Evolutionary conservation across 306 rosid genomes (phyloP), one percentile per base, ranked within the genome.

Genomic region (Myrica gale): DNA sequence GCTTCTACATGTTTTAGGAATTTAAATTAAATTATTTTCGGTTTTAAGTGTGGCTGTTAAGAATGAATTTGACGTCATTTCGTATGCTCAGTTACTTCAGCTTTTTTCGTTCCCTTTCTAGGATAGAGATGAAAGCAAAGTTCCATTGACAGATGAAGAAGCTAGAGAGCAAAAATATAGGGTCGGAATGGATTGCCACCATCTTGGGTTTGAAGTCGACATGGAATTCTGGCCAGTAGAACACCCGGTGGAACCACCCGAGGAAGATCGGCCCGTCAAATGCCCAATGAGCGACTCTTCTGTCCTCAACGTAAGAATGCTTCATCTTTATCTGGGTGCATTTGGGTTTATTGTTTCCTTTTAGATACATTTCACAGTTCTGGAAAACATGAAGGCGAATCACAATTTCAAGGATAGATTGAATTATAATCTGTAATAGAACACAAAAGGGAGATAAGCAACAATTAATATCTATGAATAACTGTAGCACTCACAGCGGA

Each of bases 251-350:
- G 97, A 95, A 82, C 98, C 98, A 48, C 84, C 87, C 0, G 96
- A 95, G 82, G 96, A 95, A 86, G 98, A 95, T 80, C 93, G 82
- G 74, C 98, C 98, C 0, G 97, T 95, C 56, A 88, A 86, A 85
- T 95, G 98, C 76, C 98, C 98, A 47, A 90, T 95, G 92, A 96
- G 97, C 0, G 86, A 88, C 76, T 87, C 97, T 78, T 85, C 98
- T 1, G 85, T 95, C 26, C 81, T 90, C 79, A 82, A 88, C 69
- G 97, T 94, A 81, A 86, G 91, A 80, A 72, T 54, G 37, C 37
- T 32, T 32, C 37, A 32, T 32, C 37, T 32, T 32, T 32, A 32
- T 32, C 37, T 32, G 37, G 37, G 3, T 32, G 37, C 37, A 32
- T 32, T 32, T 32, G 37, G 3, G 37, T 32, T 32, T 2, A 32